Evolutionary conservation across 2,329 filamentous ascomycete genomes (phyloP), one percentile per base, ranked within the genome.

Genomic region (Clonostachys rosea): DNA sequence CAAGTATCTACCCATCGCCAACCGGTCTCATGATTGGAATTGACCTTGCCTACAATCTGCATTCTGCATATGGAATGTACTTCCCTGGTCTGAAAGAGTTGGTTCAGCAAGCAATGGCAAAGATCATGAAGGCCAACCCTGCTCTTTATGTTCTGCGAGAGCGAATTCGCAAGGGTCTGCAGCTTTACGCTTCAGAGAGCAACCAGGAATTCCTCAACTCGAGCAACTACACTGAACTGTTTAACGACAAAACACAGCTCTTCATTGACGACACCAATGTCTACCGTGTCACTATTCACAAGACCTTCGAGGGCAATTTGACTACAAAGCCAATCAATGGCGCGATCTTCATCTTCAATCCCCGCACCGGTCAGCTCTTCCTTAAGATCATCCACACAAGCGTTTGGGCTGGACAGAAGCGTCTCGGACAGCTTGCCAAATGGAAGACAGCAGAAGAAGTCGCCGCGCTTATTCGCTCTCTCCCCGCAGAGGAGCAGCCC

Each of bases 371-470:
- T 44, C 94, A 99, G 62, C 72, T 99, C 37, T 99, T 99, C 83
- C 71, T 99, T 63, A 99, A 99, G 79, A 97, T 99, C 58, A 99
- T 99, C 56, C 95, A 99, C 70, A 99, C 94, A 2, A 96, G 91
- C 62, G 95, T 99, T 30, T 99, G 94, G 94, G 94, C 94, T 45
- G 94, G 94, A 47, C 94, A 99, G 71, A 99, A 99, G 70, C 95
- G 94, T 88, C 83, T 99, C 34, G 95, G 95, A 55, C 94, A 99
- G 68, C 73, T 99, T 55, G 94, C 94, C 42, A 99, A 99, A 66
- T 99, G 94, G 94, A 99, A 99, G 79, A 99, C 94, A 14, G 94
- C 94, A 2, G 94, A 99, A 84, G 94, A 99, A 90, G 95, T 99
- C 4, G 94, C 94, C 5, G 95, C 94, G 17, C 78, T 99, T 40